These are phyloP conservation scores for Mariannaea elegans DNA, from an alignment of 2,329 filamentous ascomycete genomes.

Conservation along the genomic window DNA sequence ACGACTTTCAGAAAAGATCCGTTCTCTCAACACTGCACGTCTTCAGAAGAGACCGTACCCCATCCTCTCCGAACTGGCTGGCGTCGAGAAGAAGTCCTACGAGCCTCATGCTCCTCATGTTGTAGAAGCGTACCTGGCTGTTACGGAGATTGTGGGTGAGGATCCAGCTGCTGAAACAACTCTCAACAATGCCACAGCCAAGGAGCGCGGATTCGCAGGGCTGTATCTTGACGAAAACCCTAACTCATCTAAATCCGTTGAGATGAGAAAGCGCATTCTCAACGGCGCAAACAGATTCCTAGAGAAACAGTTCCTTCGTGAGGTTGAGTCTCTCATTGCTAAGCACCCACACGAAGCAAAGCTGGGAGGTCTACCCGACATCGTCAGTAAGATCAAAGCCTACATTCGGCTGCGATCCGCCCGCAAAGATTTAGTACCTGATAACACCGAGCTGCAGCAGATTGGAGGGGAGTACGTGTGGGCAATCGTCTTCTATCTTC, in stretches of 20 bases:
- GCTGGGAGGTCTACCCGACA: constrained; percentile 86
- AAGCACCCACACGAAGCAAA: constrained; percentile 90
- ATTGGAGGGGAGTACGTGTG: constrained; percentile 87
- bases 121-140: constrained; percentile 82
- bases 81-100: constrained; percentile 74
- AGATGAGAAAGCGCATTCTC: constrained; percentile 81
- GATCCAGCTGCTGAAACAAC: constrained; percentile 66
- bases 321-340: constrained; percentile 79
- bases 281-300: constrained; percentile 81
- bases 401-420: constrained; percentile 85
- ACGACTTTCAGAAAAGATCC: constrained; percentile 81
- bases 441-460: constrained; percentile 82
- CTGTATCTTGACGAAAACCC: constrained; percentile 80
- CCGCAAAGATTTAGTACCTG: constrained; percentile 84
- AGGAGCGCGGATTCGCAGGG: constrained; percentile 78
- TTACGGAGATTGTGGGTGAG: constrained; percentile 83
- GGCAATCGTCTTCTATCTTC: constrained; percentile 92
- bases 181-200: constrained; percentile 70
- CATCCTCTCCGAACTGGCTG: constrained; percentile 77
- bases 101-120: constrained; percentile 79
- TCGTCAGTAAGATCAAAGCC: constrained; percentile 89
- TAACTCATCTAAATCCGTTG: constrained; percentile 69
- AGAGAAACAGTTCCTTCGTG: constrained; percentile 81
- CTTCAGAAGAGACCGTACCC: constrained; percentile 74
- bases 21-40: constrained; percentile 78